phyloP scores from a whole-genome alignment of 169 alveolate genomes.

The Eimeria brunetti region DNA sequence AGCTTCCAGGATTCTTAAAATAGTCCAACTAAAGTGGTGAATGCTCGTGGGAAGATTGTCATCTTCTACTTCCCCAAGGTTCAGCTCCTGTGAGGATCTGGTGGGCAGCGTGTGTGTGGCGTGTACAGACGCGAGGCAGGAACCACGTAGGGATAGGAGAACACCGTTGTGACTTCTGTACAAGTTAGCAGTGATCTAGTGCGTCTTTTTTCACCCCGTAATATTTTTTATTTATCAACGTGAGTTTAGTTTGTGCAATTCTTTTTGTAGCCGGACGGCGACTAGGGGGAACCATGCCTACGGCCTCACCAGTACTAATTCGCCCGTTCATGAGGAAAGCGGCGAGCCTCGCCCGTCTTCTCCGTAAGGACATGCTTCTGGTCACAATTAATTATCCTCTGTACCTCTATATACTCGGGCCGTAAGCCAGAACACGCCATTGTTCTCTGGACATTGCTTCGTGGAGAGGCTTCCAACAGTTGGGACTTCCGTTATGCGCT shows the following conservation, averaged over 20 bases:
- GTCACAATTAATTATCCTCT: neutral
- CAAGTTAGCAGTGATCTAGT: neutral
- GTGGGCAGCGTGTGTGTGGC: neutral
- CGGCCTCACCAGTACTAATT: neutral
- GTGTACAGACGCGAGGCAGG: neutral
- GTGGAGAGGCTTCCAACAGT: neutral
- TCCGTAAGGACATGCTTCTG: neutral
- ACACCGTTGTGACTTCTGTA: neutral
- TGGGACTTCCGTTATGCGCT: neutral
- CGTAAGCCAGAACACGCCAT: conserved; percentile 20
- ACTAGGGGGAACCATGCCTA: neutral
- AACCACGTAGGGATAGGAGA: neutral
- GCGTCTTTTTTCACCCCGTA: neutral
- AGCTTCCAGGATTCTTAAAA: neutral
- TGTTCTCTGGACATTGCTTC: neutral
- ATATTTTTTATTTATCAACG: neutral
- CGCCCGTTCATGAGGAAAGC: neutral
- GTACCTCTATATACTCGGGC: neutral
- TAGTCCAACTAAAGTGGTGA: neutral
- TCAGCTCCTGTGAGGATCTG: neutral
- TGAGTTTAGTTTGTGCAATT: neutral
- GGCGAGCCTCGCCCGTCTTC: conserved; percentile 8
- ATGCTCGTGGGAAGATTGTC: neutral
- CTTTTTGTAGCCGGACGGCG: neutral
- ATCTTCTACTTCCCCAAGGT: neutral